phyloP scores from a whole-genome alignment of 352 stramenopile genomes.

The Phytophthora pseudosyringae region DNA sequence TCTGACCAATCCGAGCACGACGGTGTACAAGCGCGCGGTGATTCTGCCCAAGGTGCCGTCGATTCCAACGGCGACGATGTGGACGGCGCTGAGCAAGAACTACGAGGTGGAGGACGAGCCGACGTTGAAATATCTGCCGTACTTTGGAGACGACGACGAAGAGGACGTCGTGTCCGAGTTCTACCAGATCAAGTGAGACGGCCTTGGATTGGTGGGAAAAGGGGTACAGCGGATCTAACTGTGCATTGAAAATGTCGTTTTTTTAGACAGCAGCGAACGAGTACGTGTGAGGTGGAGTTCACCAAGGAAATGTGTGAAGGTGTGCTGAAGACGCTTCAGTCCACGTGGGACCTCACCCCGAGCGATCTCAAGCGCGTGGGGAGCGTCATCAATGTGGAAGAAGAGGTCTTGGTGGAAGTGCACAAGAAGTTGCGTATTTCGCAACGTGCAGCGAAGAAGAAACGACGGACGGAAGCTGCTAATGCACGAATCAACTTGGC shows the following conservation, averaged over 20 bases:
- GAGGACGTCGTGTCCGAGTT: conserved; percentile 86
- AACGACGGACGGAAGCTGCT: conserved; percentile 35
- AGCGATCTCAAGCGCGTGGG: conserved; percentile 68
- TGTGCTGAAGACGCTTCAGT: conserved; percentile 68
- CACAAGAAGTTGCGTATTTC: conserved; percentile 58
- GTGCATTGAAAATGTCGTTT: not conserved
- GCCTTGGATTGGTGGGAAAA: not conserved
- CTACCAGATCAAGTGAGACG: conserved; percentile 81
- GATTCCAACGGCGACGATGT: conserved; percentile 73
- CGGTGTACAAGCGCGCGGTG: conserved; percentile 41
- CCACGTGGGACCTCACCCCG: conserved; percentile 71
- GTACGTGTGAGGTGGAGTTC: conserved; percentile 72
- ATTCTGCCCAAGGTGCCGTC: conserved; percentile 59
- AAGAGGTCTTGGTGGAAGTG: conserved; percentile 71
- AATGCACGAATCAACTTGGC: conserved; percentile 16
- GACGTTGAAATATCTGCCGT: conserved; percentile 70
- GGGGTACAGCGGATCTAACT: too few relatives aligned
- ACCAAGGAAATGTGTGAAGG: conserved; percentile 74
- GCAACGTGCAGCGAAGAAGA: conserved; percentile 50
- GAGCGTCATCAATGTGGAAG: conserved; percentile 68
- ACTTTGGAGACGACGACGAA: conserved; percentile 85
- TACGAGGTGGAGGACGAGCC: conserved; percentile 89
- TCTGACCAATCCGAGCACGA: conserved; percentile 37
- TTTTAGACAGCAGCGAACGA: conserved; percentile 66
- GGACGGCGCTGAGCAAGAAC: conserved; percentile 83